phyloP scores from a whole-genome alignment of 169 alveolate genomes.

The Eimeria praecox region DNA sequence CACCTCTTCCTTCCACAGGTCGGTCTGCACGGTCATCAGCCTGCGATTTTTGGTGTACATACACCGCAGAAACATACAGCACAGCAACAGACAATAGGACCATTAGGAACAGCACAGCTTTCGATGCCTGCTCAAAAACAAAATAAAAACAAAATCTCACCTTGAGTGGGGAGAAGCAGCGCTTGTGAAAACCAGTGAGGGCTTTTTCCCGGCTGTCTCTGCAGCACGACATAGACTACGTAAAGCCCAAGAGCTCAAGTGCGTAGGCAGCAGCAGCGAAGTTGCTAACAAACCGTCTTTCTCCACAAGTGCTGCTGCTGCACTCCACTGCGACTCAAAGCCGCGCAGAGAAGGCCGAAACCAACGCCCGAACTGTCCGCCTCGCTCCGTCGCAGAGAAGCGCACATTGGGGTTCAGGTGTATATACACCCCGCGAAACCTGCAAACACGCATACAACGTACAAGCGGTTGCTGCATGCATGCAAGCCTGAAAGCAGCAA shows the following conservation, averaged over 20 bases:
- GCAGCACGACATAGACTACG: conserved; percentile 36
- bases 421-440: conserved; percentile 69
- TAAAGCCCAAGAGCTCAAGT: conserved; percentile 13
- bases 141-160: neutral
- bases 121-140: neutral
- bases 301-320: conserved; percentile 55
- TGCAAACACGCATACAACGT: neutral
- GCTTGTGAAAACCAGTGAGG: conserved; percentile 6
- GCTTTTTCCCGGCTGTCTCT: conserved; percentile 36
- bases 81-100: neutral
- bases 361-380: conserved; percentile 78
- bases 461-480: neutral
- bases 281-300: neutral
- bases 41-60: conserved; percentile 8
- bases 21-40: conserved; percentile 18
- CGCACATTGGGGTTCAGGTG: conserved; percentile 62
- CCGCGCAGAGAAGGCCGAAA: conserved; percentile 76
- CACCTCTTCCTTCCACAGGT: conserved; percentile 44
- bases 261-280: conserved; percentile 32
- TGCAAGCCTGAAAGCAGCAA: neutral
- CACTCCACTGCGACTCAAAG: conserved; percentile 37
- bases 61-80: conserved; percentile 23
- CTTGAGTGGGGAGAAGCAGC: conserved; percentile 6
- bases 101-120: neutral
- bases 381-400: conserved; percentile 5